Base-by-base conservation (phyloP, 1,139 yeast species). In the Entelexis paramagnoliae region DNA sequence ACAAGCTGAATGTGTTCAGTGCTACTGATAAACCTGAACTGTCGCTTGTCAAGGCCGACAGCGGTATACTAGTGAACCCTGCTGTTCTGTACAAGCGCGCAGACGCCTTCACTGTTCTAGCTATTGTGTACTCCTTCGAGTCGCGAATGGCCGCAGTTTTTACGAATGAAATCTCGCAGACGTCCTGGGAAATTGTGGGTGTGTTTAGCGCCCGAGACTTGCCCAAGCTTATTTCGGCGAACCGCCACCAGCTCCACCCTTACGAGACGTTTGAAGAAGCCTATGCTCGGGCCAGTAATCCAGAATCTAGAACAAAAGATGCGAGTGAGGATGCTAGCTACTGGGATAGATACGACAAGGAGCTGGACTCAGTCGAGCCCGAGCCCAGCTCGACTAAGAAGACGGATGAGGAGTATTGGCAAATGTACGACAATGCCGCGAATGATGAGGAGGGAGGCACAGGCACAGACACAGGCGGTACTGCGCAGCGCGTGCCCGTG, bases 151-250 rank as follows among this genome's bases (percentile, higher is more conserved):
- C 39, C 11, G 59, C 55, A 0, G 49, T 58, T n/a, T 51, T 49
- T 41, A 47, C 54, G 2, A 46, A 48, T 16, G 58, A 57, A 30
- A 42, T 51, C 16, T 28, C 48, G 9, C 51, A 50, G 24, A 46
- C 38, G 2, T 33, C 52, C 1, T 58, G 61, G 61, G 54, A 48
- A 24, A 28, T 58, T 17, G 49, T 58, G 16, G 61, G 59, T 11
- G 38, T 53, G 4, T 50, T 57, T 24, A 29, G 51, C 2, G 17
- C 55, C 10, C 39, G 22, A 3, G 33, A 39, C 17, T 38, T 53
- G 32, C 19, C 22, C 17, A 29, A 22, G 34, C 38, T 41, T 13
- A 51, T 56, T 24, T 33, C 17, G 2, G 22, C 16, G 14, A 43
- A 29, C 17, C 40, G 45, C 28, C 28, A 9, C 28, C 10, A 40